These are phyloP conservation scores for Panicum miliaceum DNA, from an alignment of 176 grass and related monocot genomes.

Conservation along the genomic window DNA sequence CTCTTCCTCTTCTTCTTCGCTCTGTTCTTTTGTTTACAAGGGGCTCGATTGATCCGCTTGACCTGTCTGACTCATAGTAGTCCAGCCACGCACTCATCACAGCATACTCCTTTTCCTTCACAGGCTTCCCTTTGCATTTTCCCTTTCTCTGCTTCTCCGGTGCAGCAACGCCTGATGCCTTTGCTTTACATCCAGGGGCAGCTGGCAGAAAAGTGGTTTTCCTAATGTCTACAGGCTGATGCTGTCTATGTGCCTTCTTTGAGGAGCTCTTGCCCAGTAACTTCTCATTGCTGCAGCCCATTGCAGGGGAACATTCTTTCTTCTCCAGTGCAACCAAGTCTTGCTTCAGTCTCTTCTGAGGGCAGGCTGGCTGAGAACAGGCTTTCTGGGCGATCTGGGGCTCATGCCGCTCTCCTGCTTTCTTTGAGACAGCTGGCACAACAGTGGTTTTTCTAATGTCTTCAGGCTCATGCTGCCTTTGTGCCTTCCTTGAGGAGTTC, in stretches of 20 bases:
- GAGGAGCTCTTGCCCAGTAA: constrained; percentile 8
- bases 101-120: constrained; percentile 36
- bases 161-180: background rate
- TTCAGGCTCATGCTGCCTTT: background rate
- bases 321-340: background rate
- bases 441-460: background rate
- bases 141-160: constrained; percentile 7
- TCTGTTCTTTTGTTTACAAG: constrained; percentile 76
- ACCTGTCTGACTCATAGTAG: constrained; percentile 66
- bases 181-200: constrained; percentile 12
- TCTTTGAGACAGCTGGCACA: constrained; percentile 22
- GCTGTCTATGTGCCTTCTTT: background rate
- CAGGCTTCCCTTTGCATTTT: constrained; percentile 25
- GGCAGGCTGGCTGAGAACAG: background rate
- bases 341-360: constrained; percentile 26
- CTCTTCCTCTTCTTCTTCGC: constrained; percentile 51
- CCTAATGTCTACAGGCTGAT: background rate
- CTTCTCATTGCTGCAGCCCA: background rate
- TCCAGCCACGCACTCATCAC: constrained; percentile 59
- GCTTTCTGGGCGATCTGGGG: constrained; percentile 17
- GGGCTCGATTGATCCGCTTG: constrained; percentile 57
- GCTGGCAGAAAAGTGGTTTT: background rate
- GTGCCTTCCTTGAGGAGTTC: constrained; percentile 15
- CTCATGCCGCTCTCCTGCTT: background rate
- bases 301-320: constrained; percentile 3